Percentiles rank a stretch among this genome's conserved stretches.
These are phyloP conservation scores for Nakazawaea ernobii DNA, from an alignment of 805 yeast genomes.

Conservation along the genomic window DNA sequence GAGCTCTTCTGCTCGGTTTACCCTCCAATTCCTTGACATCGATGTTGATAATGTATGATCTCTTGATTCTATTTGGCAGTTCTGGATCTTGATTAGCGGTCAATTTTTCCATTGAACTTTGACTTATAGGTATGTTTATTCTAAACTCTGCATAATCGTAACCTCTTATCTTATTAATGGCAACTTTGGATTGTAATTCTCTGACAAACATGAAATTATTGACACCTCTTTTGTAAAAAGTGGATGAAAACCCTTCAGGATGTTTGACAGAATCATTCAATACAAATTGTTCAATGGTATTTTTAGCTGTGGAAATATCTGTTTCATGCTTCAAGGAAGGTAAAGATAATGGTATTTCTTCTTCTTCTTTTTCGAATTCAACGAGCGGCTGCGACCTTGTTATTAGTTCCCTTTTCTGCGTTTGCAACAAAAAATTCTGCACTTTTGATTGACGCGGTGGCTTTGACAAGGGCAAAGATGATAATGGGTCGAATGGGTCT, in stretches of 20 bases:
- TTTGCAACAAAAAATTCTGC: neutral
- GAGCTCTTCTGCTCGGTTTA: constrained; percentile 7
- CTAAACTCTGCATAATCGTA: constrained; percentile 35
- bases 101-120: constrained; percentile 17
- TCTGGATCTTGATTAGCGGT: constrained; percentile 14
- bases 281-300: constrained; percentile 1
- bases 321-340: neutral
- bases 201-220: constrained; percentile 47
- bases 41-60: constrained; percentile 35
- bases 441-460: neutral
- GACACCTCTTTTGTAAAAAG: constrained; percentile 41
- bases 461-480: neutral
- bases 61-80: constrained; percentile 22
- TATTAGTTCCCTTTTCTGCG: neutral
- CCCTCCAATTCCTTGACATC: constrained; percentile 38
- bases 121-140: constrained; percentile 32
- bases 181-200: constrained; percentile 41
- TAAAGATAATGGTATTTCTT: neutral
- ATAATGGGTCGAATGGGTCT: constrained; percentile 3
- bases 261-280: constrained; percentile 12
- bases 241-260: constrained; percentile 46
- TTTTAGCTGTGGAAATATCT: neutral
- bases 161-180: constrained; percentile 30
- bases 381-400: neutral
- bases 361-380: neutral